These are phyloP conservation scores for Chlamydomonas sp. DNA, from an alignment of 139 green algal genomes.

Conservation along the genomic window DNA sequence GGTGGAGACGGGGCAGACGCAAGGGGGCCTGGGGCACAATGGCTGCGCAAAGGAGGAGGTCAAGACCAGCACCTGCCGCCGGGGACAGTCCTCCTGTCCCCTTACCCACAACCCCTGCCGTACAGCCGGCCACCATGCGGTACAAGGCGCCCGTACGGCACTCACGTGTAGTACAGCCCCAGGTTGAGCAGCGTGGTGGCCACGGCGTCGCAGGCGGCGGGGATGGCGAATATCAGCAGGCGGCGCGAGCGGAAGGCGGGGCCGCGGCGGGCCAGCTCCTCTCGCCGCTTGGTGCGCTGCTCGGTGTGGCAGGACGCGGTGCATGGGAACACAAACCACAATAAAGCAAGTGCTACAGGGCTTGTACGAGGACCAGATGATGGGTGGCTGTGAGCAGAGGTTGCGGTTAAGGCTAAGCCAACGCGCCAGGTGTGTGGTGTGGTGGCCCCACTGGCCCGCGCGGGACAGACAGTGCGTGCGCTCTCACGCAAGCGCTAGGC, in stretches of 20 bases:
- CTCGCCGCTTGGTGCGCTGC: constrained; percentile 7
- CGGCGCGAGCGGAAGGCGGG: constrained; percentile 30
- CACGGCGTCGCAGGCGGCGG: constrained; percentile 80
- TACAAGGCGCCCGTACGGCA: no score
- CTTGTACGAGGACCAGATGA: no score
- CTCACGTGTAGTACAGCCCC: constrained; percentile 87
- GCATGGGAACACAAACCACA: no score
- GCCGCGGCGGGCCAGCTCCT: constrained; percentile 29
- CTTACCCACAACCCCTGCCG: not conserved
- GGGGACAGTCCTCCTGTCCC: not conserved
- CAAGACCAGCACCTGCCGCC: not conserved
- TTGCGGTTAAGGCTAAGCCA: no score
- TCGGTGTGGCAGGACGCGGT: not conserved
- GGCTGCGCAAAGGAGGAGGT: no score
- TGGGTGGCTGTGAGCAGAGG: no score
- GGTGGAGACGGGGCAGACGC: not conserved
- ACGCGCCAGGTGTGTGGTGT: no score
- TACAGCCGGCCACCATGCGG: no score
- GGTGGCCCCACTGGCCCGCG: no score
- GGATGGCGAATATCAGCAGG: constrained; percentile 72
- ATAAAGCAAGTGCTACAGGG: no score
- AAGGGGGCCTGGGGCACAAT: not conserved
- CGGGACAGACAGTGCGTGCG: no score
- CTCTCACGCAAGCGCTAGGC: no score
- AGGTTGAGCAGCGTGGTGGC: constrained; percentile 88